These are phyloP conservation scores for Metschnikowia santaceciliae DNA, from an alignment of 805 yeast genomes.

Conservation along the genomic window DNA sequence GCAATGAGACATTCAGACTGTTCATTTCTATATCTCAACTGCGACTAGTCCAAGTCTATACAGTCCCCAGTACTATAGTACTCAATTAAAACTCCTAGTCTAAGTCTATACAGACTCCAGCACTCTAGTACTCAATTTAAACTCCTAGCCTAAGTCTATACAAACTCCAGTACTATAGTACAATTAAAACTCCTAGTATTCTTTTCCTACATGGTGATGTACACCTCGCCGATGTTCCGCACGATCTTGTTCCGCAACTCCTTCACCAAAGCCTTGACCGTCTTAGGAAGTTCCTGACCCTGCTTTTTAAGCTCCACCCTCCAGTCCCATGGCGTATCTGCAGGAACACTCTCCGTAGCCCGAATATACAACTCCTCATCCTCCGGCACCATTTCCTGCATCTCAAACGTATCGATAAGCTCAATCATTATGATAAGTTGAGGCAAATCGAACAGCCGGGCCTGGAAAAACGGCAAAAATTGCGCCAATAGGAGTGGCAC, in stretches of 20 bases:
- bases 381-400: slow-evolving; percentile 24
- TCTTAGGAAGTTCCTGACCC: slow-evolving; percentile 21
- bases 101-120: no score
- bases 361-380: slow-evolving; percentile 31
- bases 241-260: slow-evolving; percentile 31
- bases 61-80: no score
- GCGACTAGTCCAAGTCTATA: no score
- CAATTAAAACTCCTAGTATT: background rate
- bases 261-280: slow-evolving; percentile 23
- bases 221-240: slow-evolving; percentile 33
- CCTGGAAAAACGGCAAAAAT: slow-evolving; percentile 38
- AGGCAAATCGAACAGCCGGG: slow-evolving; percentile 19
- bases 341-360: slow-evolving; percentile 23
- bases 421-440: slow-evolving; percentile 26
- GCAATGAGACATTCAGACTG: background rate
- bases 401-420: slow-evolving; percentile 35
- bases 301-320: slow-evolving; percentile 21
- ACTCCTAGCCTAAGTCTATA: background rate
- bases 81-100: background rate
- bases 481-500: slow-evolving; percentile 49
- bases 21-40: background rate
- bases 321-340: slow-evolving; percentile 33
- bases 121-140: no score
- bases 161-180: background rate
- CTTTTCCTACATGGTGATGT: slow-evolving; percentile 18